Evolutionary conservation across 164 flowering plant genomes (phyloP).

Genomic region (Amborella trichopoda): DNA sequence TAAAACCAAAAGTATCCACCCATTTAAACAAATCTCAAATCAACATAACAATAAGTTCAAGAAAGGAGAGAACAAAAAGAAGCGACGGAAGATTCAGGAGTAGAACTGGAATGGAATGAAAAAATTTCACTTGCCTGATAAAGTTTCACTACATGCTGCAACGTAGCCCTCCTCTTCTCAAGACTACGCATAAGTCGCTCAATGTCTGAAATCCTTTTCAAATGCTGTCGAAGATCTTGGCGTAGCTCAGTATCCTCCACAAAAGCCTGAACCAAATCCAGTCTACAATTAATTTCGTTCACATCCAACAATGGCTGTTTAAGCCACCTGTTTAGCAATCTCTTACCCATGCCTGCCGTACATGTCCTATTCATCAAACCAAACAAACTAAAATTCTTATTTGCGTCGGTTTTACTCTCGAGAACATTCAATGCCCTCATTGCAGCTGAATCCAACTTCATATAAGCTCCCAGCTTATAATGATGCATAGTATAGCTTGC

Average conservation of each 20-base stretch:
- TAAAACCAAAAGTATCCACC: too few species aligned
- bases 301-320: conserved; percentile 90
- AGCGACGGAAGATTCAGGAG: background rate
- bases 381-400: conserved; percentile 87
- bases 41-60: background rate
- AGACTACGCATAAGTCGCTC: conserved; percentile 59
- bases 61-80: background rate
- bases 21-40: too few species aligned
- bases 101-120: too few species aligned
- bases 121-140: conserved; percentile 50
- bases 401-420: conserved; percentile 94
- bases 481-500: conserved; percentile 44
- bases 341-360: conserved; percentile 97
- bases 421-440: conserved; percentile 85
- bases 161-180: conserved; percentile 58
- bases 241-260: conserved; percentile 87
- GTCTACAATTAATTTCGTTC: conserved; percentile 59
- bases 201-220: conserved; percentile 83
- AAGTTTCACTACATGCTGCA: conserved; percentile 84
- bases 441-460: conserved; percentile 98
- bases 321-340: conserved; percentile 88
- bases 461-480: conserved; percentile 64
- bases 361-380: conserved; percentile 98
- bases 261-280: conserved; percentile 89
- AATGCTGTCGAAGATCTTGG: conserved; percentile 85